Evolutionary conservation across 768 basidiomycete genomes (phyloP).

Genomic region (Amanita phalloides): DNA sequence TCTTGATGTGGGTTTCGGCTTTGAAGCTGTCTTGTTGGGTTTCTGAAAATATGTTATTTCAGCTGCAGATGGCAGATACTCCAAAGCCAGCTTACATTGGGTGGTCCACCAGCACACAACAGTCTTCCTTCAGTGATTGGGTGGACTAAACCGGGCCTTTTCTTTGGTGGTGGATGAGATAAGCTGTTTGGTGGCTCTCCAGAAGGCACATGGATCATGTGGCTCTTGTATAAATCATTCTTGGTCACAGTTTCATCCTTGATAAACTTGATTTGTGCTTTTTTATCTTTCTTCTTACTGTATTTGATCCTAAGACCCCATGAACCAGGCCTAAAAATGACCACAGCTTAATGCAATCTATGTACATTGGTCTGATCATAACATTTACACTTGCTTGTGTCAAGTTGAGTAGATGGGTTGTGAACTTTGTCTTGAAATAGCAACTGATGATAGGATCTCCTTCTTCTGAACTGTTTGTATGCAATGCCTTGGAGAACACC

Average conservation of each 20-base stretch:
- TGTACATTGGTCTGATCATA: slow-evolving; percentile 69
- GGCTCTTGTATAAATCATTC: slow-evolving; percentile 89
- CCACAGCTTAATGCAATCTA: slow-evolving; percentile 5
- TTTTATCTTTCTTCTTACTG: slow-evolving; percentile 96
- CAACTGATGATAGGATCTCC: slow-evolving; percentile 90
- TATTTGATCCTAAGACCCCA: slow-evolving; percentile 59
- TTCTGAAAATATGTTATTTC: slow-evolving; percentile 25
- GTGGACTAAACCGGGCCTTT: slow-evolving; percentile 77
- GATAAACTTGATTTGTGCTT: slow-evolving; percentile 71
- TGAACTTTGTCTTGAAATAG: slow-evolving; percentile 92
- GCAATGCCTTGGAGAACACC: slow-evolving; percentile 46
- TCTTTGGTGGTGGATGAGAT: slow-evolving; percentile 76
- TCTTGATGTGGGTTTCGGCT: slow-evolving; percentile 51
- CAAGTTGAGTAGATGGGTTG: slow-evolving; percentile 68
- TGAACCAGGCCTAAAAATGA: background rate
- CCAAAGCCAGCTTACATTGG: slow-evolving; percentile 26
- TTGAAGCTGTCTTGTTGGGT: slow-evolving; percentile 31
- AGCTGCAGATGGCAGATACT: background rate
- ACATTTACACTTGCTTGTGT: slow-evolving; percentile 71
- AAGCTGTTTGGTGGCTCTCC: slow-evolving; percentile 79
- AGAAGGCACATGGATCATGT: slow-evolving; percentile 76
- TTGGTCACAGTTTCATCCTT: slow-evolving; percentile 79
- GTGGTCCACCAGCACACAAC: slow-evolving; percentile 66
- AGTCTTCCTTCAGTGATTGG: slow-evolving; percentile 83
- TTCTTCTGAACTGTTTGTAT: slow-evolving; percentile 74